Conservation (phyloP, 371 early-diverging fungal species). For the Rhizopus delemar region DNA sequence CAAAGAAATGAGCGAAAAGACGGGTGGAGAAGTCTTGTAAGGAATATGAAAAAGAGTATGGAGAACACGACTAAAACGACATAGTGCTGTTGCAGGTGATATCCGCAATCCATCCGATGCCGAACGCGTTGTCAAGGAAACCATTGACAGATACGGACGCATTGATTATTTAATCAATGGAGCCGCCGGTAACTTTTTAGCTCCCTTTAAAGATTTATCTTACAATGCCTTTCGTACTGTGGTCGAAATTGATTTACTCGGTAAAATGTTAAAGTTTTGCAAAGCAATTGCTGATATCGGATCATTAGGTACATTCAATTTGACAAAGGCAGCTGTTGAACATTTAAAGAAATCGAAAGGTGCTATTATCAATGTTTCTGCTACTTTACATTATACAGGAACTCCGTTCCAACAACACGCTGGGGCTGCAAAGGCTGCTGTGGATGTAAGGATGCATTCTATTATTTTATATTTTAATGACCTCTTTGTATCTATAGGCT, state of each 20-base stretch:
- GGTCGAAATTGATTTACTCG: slow-evolving; percentile 53
- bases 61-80: background rate
- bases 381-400: slow-evolving; percentile 68
- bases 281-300: background rate
- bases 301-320: slow-evolving; percentile 64
- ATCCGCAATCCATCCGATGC: slow-evolving; percentile 67
- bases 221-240: slow-evolving; percentile 77
- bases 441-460: slow-evolving; percentile 30
- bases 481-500: slow-evolving; percentile 26
- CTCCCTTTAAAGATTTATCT: slow-evolving; percentile 65
- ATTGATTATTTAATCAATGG: slow-evolving; percentile 67
- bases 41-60: background rate
- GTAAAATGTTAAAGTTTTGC: background rate
- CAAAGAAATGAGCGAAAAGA: slow-evolving; percentile 60
- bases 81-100: slow-evolving; percentile 58
- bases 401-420: slow-evolving; percentile 57
- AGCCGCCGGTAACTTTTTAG: slow-evolving; percentile 83
- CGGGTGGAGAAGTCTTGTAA: slow-evolving; percentile 57
- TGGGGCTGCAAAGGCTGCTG: slow-evolving; percentile 51
- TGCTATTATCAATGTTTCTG: slow-evolving; percentile 65
- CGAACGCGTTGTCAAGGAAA: slow-evolving; percentile 62
- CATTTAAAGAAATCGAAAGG: slow-evolving; percentile 73
- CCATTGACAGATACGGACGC: slow-evolving; percentile 67
- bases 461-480: background rate
- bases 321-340: slow-evolving; percentile 73